phyloP scores from a whole-genome alignment of 306 rosid species.

The Lablab purpureus region DNA sequence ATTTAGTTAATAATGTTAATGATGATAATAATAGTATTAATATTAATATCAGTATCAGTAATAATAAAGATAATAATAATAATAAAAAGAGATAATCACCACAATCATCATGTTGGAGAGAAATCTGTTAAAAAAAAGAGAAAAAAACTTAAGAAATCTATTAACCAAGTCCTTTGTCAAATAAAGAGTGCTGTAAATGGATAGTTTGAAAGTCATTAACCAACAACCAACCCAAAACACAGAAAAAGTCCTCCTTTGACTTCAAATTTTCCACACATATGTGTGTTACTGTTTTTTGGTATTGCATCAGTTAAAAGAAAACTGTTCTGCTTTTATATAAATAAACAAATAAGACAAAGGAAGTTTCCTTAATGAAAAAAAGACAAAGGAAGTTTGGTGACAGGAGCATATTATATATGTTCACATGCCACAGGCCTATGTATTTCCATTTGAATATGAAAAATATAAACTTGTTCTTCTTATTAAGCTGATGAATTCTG shows the following conservation, averaged over 20 bases:
- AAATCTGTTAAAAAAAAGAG: background rate
- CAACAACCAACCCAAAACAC: background rate
- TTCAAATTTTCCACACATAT: background rate
- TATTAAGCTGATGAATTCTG: background rate
- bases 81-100: too few relatives aligned
- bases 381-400: background rate
- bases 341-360: too few relatives aligned
- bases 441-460: background rate
- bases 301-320: too few relatives aligned
- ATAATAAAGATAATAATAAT: too few relatives aligned
- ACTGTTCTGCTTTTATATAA: too few relatives aligned
- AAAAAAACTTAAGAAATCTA: background rate
- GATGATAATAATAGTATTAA: too few relatives aligned
- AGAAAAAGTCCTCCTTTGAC: background rate
- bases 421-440: background rate
- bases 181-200: background rate
- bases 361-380: too few relatives aligned
- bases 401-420: background rate
- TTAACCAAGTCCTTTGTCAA: background rate
- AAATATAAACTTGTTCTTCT: background rate
- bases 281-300: background rate
- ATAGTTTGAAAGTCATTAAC: background rate
- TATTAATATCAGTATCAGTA: too few relatives aligned
- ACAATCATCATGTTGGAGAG: too few relatives aligned
- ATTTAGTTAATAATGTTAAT: too few relatives aligned